phyloP scores from a whole-genome alignment of 139 green algal genomes.

The Tetraselmis striata region DNA sequence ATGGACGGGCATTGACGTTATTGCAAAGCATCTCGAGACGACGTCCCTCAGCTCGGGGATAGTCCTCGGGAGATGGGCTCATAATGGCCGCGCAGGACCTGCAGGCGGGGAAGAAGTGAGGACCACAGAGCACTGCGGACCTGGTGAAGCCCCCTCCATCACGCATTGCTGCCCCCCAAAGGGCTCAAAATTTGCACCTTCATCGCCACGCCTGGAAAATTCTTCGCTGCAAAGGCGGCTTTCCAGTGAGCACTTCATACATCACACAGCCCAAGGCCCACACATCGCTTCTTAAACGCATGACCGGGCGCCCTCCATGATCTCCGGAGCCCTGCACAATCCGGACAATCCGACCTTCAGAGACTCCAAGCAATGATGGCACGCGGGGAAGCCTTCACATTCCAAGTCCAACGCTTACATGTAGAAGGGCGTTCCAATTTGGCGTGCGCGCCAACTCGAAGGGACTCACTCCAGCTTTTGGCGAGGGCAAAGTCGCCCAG shows the following conservation, averaged over 20 bases:
- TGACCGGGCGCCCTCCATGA: constrained; percentile 3
- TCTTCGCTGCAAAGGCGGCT: constrained; percentile 9
- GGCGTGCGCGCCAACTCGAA: constrained; percentile 14
- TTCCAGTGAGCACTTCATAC: constrained; percentile 4
- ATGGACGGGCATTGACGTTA: neutral
- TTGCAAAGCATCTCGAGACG: neutral
- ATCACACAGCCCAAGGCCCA: constrained; percentile 16
- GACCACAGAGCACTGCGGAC: neutral
- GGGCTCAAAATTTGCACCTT: constrained; percentile 3
- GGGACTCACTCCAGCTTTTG: neutral
- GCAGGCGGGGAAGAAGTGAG: no score
- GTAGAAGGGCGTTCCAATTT: constrained; percentile 13
- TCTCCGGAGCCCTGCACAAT: neutral
- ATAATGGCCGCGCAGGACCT: neutral
- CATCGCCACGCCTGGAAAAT: constrained; percentile 8
- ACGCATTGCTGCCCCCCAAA: neutral
- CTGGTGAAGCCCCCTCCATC: neutral
- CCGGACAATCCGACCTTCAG: neutral
- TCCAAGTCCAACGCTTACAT: neutral
- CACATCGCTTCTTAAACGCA: constrained; percentile 9
- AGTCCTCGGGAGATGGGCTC: constrained; percentile 8
- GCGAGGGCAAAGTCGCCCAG: constrained; percentile 7
- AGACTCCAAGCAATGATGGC: neutral
- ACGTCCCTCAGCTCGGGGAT: constrained; percentile 1
- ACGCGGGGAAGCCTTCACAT: no score